Evolutionary conservation across 768 basidiomycete species (phyloP), one percentile per base, ranked within the genome.

Genomic region (Brasilioporus rufonigricans): DNA sequence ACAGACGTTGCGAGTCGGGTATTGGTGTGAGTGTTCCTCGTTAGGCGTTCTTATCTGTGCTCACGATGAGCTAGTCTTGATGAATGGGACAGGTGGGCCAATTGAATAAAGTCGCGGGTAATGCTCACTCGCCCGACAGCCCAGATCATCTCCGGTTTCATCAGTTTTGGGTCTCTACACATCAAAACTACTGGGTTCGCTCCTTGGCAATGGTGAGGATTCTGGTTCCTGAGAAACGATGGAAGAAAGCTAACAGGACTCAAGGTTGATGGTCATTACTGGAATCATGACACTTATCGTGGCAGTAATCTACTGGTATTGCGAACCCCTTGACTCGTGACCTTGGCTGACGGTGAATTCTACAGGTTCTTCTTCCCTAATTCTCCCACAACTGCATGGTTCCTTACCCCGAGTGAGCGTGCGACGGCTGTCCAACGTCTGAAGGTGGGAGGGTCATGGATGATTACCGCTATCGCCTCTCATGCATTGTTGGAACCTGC

Each of bases 301-400:
- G 2, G 75, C 84, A 1, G 54, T 79, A 0, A 53, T 60, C 24
- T 89, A 82, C 65, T 88, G 83, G 87, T 85, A 66, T 5, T 35
- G 8, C 11, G 19, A 16, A 10, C 19, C 39, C 13, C 1, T 46
- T 39, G 49, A 6, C 2, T 46, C 24, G 1, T 45, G 4, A 39
- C 18, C 12, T 29, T 8, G 18, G 33, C 41, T 62, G 27, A 68
- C 24, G 1, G 3, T 29, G 26, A 44, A 9, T 39, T 29, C 23
- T 1, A 10, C 10, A 85, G 83, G 78, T 80, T 86, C 64, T 69
- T 84, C 35, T 89, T 90, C 72, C 88, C 87, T 0, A 83, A 89
- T 65, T 88, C 86, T 6, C 88, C 89, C 0, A 85, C 86, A 5
- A 85, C 65, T 53, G 87, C 89, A 18, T 84, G 85, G 83, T 91